Evolutionary conservation across 371 early-diverging fungal species (phyloP), one percentile per base, ranked within the genome.

Genomic region (Lichtheimia ramosa): DNA sequence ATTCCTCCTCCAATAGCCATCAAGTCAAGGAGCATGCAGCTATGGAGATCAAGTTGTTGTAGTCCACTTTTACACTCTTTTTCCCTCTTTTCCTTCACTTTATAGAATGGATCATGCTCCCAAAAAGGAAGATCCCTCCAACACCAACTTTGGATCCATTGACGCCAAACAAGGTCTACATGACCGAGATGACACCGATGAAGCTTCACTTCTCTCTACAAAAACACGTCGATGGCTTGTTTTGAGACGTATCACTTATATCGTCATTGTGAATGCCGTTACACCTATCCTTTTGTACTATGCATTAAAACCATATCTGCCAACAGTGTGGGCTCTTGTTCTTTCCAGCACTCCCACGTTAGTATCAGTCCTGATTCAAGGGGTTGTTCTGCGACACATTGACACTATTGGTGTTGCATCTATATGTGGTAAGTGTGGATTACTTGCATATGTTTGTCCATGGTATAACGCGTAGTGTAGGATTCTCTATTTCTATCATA

Each of bases 401-500:
- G 77, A 77, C 51, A 67, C 74, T 1, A 57, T 77, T 27, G 77
- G 74, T 3, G 51, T 73, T 34, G 71, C 71, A 24, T 73, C 73
- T 34, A 68, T 73, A 15, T 70, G 69, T 58, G 74, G 77, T 71
- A 69, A 40, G 42, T 43, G 25, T 49, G 18, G 34, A 56, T 42
- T 25, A 16, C 56, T 27, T 40, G 15, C 3, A 54, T 14, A n/a
- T 60, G 20, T 34, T 57, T 3, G 25, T 46, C n/a, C 60, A 49
- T 23, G 12, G n/a, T 25, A 12, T 51, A 14, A 27, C 46, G 20
- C 18, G 20, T 20, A 4, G 10, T 27, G 23, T 61, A 74, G 79
- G 74, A 27, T 81, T 81, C 56, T 58, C 68, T 28, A 48, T 81
- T 20, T 81, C 82, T 2, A 76, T 75, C 48, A 62, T 78, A 25